Conservation (phyloP, 179 eudicot species). For the Vitellaria paradoxa region DNA sequence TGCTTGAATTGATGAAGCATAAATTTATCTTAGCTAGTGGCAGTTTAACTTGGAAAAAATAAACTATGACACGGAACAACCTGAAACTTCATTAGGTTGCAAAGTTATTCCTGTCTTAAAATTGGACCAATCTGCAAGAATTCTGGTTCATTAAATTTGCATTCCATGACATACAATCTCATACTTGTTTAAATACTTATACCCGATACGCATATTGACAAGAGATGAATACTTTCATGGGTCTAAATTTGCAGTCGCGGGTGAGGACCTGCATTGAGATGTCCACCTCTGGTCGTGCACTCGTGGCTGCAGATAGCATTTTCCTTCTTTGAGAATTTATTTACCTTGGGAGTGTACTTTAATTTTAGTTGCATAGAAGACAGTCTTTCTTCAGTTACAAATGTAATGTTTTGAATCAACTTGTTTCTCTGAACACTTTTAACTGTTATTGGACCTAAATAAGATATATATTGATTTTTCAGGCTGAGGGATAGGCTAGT, state of each 20-base stretch:
- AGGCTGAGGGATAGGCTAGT: slow-evolving; percentile 93
- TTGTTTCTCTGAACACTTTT: neutral
- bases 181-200: too few species aligned
- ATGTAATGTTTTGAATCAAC: neutral
- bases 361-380: neutral
- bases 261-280: too few species aligned
- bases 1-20: neutral
- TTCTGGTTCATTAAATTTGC: too few species aligned
- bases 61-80: neutral
- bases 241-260: too few species aligned
- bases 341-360: neutral
- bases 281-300: too few species aligned
- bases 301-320: too few species aligned
- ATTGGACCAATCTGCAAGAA: neutral
- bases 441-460: slow-evolving; percentile 1
- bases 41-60: neutral
- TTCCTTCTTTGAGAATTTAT: too few species aligned
- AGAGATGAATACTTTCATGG: too few species aligned
- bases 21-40: neutral
- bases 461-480: slow-evolving; percentile 21
- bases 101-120: neutral
- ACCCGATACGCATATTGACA: too few species aligned
- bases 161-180: too few species aligned
- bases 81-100: neutral
- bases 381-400: neutral